Base-by-base conservation (phyloP, 257 asterid genomes). In the Scutellaria minor region DNA sequence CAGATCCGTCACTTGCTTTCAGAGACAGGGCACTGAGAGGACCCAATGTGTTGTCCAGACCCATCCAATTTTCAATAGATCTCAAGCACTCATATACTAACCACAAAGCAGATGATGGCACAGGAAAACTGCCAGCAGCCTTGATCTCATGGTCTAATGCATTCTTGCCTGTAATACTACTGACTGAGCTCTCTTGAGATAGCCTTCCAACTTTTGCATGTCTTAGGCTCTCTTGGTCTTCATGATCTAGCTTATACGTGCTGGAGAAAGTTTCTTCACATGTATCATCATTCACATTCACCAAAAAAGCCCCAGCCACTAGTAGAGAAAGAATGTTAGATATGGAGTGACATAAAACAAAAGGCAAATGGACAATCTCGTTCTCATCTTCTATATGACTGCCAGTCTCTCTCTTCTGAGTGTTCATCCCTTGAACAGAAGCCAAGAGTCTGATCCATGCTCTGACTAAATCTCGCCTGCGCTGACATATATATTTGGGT, bases 141-240 rank as follows among this genome's bases (percentile, higher is more conserved):
- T 78, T 88, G 53, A 73, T 73, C 40, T 79, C 83, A 72, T 81
- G 79, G 76, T 85, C 89, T 50, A 71, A 58, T 46, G 85, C 55
- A 46, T 75, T 82, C 83, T 87, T 86, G 66, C 92, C 97, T 0
- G 87, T 80, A 76, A 75, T 64, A 67, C 89, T 82, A 74, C 89
- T 75, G 62, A 88, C 85, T 5, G 95, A 88, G 85, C 98, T 86
- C 84, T 95, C 96, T 82, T 85, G 90, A 57, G 96, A 90, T 68
- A 88, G 83, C 85, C 96, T 87, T 81, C 98, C 98, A 72, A 95
- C 95, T 85, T 95, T 90, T 72, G 98, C 92, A 88, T 85, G 98
- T 78, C 98, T 87, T 59, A 64, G 75, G 70, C 74, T 79, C 75
- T 87, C 97, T 86, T 89, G 93, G 71, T 95, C 90, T 71, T 95